Base-by-base conservation (phyloP, 768 basidiomycete genomes). In the Mycena olivaceomarginata region DNA sequence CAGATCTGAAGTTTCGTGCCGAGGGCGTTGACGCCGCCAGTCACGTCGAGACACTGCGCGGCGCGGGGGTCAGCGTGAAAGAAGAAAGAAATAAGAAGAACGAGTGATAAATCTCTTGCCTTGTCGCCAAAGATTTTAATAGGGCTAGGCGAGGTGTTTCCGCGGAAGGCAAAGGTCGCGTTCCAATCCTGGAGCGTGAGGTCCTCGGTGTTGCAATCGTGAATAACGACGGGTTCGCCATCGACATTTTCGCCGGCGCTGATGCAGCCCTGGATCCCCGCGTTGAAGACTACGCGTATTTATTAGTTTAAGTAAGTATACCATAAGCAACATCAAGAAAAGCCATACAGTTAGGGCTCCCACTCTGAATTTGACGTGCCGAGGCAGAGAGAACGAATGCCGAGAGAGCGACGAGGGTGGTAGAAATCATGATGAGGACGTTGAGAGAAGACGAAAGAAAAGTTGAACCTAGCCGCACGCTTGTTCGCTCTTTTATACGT, bases 201-300 rank as follows among this genome's bases (percentile, higher is more conserved):
- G 6, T 22, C 43, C 22, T 73, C 72, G 1, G 72, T 73, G 43
- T 73, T 73, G 65, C 72, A 73, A 15, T 73, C 22, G 45, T 73
- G 72, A 25, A 73, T 73, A 2, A 46, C 56, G n/a, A 67, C 64
- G 18, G 72, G 25, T 57, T 31, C 65, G 13, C 72, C 72, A 31
- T 73, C 56, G 2, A 43, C 56, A 22, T 73, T 67, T 12, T 57
- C 65, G 43, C 25, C 56, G 5, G 45, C 65, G 41, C 40, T 48
- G 53, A 73, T 25, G 25, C 72, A 73, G 72, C 72, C 72, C 13
- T 73, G 72, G 25, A 73, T 73, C n/a, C 72, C 72, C 18, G 72
- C 72, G 40, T 59, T 67, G 41, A 51, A 59, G 56, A 73, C 72
- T 73, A 25, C 31, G 31, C 31, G 31, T 31, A 31, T 31, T 31